These are phyloP conservation scores for Nicotiana benthamiana DNA, from an alignment of 257 asterid species.

Conservation along the genomic window DNA sequence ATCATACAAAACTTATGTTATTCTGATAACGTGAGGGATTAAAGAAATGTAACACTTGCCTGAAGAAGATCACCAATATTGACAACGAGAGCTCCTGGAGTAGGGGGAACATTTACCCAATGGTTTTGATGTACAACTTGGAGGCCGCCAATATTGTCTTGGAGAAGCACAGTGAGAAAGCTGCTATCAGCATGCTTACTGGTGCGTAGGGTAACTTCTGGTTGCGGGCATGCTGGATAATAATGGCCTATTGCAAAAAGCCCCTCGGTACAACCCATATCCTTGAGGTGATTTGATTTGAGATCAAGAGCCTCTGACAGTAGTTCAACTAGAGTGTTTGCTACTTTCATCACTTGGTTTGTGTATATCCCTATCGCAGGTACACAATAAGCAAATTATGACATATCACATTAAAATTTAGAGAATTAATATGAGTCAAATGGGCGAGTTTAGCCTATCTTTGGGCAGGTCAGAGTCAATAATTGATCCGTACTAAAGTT, in stretches of 20 bases:
- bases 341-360: constrained; percentile 12
- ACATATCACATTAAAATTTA: too few species aligned
- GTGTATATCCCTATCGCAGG: constrained; percentile 13
- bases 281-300: constrained; percentile 8
- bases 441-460: too few species aligned
- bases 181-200: constrained; percentile 15
- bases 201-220: constrained; percentile 18
- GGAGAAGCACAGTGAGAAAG: constrained; percentile 26
- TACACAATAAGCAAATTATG: background rate
- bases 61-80: constrained; percentile 26
- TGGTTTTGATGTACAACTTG: constrained; percentile 24
- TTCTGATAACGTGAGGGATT: background rate
- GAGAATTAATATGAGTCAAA: too few species aligned
- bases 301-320: constrained; percentile 21
- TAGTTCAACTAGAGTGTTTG: background rate
- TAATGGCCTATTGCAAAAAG: constrained; percentile 13
- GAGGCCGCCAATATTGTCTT: constrained; percentile 24
- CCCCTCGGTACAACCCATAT: constrained; percentile 19
- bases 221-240: constrained; percentile 26
- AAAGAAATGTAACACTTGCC: background rate
- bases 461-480: too few species aligned
- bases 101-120: constrained; percentile 30
- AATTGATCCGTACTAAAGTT: too few species aligned
- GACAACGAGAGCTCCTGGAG: constrained; percentile 21
- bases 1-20: too few species aligned